Percentiles rank a stretch among this genome's conserved stretches.
phyloP scores from a whole-genome alignment of 1,284 basidiomycete species.

The Marasmius oreades region DNA sequence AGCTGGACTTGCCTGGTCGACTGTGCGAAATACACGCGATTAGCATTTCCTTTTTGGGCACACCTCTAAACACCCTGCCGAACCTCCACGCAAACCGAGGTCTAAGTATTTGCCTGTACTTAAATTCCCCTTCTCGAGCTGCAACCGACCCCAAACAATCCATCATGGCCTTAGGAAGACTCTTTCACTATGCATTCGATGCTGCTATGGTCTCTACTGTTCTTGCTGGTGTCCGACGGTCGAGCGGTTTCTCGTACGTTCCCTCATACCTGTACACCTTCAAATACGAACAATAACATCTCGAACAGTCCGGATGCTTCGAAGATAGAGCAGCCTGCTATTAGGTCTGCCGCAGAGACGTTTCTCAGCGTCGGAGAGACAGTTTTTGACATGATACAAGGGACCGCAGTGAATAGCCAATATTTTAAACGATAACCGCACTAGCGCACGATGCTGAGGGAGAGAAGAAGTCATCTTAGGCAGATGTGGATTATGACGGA shows the following conservation, averaged over 20 bases:
- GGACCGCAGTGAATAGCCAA: slow-evolving; percentile 74
- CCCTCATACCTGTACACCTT: slow-evolving; percentile 7
- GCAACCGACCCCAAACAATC: not conserved
- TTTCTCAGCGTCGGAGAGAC: slow-evolving; percentile 89
- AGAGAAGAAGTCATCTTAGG: not conserved
- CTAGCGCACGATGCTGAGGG: not conserved
- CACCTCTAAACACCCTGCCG: not conserved
- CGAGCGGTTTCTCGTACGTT: slow-evolving; percentile 86
- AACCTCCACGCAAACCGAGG: not conserved
- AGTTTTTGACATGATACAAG: slow-evolving; percentile 81
- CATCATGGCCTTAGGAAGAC: slow-evolving; percentile 72
- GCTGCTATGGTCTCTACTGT: slow-evolving; percentile 86
- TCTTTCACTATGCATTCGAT: slow-evolving; percentile 85
- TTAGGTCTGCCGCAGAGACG: slow-evolving; percentile 72
- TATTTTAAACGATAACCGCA: slow-evolving; percentile 52
- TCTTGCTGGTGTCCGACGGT: slow-evolving; percentile 87
- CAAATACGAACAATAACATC: not conserved
- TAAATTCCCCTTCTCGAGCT: not conserved
- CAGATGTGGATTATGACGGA: not conserved
- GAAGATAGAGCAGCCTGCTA: slow-evolving; percentile 70
- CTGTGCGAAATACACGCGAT: too few species aligned
- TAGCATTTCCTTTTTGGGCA: not conserved
- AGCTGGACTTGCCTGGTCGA: too few species aligned
- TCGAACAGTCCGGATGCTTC: slow-evolving; percentile 61
- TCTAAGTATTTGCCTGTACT: not conserved